Base-by-base conservation (phyloP, 768 basidiomycete species). In the Mycena maculata region DNA sequence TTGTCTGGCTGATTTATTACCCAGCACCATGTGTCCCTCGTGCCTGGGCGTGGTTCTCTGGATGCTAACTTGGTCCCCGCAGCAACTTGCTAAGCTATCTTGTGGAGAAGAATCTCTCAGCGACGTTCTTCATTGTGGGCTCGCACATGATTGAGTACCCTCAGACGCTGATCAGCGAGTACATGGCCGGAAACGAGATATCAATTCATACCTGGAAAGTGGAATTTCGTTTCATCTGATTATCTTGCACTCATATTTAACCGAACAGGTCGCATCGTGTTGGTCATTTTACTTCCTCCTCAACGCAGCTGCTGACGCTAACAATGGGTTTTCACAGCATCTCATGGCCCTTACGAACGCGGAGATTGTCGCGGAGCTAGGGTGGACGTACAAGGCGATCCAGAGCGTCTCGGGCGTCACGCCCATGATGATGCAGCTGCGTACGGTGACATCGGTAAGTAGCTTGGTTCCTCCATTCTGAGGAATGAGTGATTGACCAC, bases 101-200 rank as follows among this genome's bases (percentile, higher is more conserved):
- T 39, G 74, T 83, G 33, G 75, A 86, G 62, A 85, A 92, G 75
- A 77, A 88, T 38, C 74, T 97, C 68, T 81, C 76, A 12, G 88
- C 95, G 9, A 98, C 97, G 2, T 98, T 98, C 85, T 99, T 98
- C 82, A 89, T 94, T 49, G 89, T 94, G 3, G 93, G 93, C 56
- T 93, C 92, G 45, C 93, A 96, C 64, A 90, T 92, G 61, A 85
- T 96, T 67, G 92, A 94, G 60, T 85, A 89, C 53, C 92, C 96
- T 15, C 74, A 81, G 16, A 86, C 95, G 64, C 84, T 98, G 20
- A 79, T 92, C 54, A 88, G 93, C 71, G 91, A 93, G 73, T 93
- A 92, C 79, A 91, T 93, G 90, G 60, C 79, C 27, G 91, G 92
- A 47, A 89, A 94, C 75, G 92, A 94, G 76, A 90, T 93, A 73